Percentiles rank a stretch among this genome's conserved stretches.
These are phyloP conservation scores for Letharia columbiana DNA, from an alignment of 495 filamentous ascomycete species.

Conservation along the genomic window DNA sequence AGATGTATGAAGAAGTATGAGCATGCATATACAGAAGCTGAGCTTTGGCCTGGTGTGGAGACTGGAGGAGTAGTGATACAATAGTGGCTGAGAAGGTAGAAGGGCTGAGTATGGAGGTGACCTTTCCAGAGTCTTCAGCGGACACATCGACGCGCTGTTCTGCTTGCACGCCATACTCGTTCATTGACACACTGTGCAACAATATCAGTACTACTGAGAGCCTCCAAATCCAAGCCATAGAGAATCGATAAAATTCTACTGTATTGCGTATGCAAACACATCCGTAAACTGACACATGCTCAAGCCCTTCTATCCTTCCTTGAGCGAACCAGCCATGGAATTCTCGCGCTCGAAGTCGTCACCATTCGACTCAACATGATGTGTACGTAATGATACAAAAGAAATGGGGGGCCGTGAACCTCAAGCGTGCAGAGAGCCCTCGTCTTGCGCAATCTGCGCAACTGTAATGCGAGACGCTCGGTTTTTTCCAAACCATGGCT, in stretches of 20 bases:
- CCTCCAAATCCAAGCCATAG: neutral
- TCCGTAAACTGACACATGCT: conserved; percentile 5
- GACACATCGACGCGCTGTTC: neutral
- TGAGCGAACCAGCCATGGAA: conserved; percentile 1
- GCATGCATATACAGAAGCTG: neutral
- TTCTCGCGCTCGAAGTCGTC: neutral
- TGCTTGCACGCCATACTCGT: neutral
- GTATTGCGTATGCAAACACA: conserved; percentile 14
- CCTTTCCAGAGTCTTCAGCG: neutral
- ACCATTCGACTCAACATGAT: conserved; percentile 1
- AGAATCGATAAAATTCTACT: neutral
- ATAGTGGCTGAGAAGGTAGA: neutral
- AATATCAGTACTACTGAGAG: neutral
- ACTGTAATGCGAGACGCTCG: conserved; percentile 8
- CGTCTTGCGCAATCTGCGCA: neutral
- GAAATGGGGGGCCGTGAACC: neutral
- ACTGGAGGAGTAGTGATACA: neutral
- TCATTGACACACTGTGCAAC: neutral
- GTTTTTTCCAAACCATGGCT: neutral
- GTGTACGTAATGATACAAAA: conserved; percentile 19
- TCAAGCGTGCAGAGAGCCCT: neutral
- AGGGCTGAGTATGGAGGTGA: neutral
- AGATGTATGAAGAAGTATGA: neutral
- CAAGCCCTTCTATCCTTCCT: conserved; percentile 8
- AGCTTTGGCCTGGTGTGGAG: neutral